Conservation (phyloP, 2,329 filamentous ascomycete genomes). For the Trichoderma sp. region DNA sequence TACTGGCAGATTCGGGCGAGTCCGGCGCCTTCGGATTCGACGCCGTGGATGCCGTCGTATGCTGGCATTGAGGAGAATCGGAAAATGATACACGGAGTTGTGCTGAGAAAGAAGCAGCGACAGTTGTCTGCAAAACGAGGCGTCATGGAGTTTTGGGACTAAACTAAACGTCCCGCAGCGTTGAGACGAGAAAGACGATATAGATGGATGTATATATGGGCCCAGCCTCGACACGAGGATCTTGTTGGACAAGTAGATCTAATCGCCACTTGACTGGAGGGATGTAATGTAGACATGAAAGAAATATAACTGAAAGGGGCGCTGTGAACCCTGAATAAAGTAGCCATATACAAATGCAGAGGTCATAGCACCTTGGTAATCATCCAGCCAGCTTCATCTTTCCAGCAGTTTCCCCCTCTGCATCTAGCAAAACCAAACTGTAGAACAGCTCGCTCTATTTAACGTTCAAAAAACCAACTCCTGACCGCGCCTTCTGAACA, state of each 20-base stretch:
- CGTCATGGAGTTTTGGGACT: background rate
- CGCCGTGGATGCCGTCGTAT: background rate
- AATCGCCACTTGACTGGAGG: background rate
- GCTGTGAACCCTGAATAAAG: background rate
- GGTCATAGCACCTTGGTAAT: background rate
- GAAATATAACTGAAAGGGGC: background rate
- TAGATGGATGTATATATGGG: background rate
- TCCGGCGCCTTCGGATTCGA: background rate
- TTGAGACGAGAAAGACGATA: background rate
- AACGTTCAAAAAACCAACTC: constrained; percentile 63
- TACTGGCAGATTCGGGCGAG: background rate
- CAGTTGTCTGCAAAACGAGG: background rate
- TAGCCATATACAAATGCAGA: background rate
- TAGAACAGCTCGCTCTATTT: constrained; percentile 46
- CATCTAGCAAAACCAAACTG: background rate
- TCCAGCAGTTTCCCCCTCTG: background rate
- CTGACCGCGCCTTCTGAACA: constrained; percentile 55
- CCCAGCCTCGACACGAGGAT: background rate
- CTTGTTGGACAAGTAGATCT: too few relatives aligned
- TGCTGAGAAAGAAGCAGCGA: background rate
- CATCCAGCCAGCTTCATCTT: background rate
- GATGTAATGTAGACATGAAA: background rate
- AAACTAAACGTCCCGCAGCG: background rate
- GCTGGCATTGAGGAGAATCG: background rate
- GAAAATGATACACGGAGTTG: background rate